Base-by-base conservation (phyloP, 2,329 filamentous ascomycete species). In the Cercospora sp. region DNA sequence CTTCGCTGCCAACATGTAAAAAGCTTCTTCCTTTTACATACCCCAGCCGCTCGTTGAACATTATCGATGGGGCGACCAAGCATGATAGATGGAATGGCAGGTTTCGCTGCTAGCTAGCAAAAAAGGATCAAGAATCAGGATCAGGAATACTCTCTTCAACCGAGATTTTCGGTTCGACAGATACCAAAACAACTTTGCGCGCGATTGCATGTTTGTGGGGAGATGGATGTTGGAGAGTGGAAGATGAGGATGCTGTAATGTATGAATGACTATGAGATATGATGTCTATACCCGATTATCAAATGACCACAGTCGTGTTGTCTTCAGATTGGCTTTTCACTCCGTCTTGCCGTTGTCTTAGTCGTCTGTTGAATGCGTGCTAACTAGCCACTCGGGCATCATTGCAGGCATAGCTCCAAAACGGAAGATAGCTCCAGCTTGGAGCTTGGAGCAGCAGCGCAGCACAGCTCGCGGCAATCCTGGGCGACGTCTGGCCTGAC, bases 1-100 rank as follows among this genome's bases (percentile, higher is more conserved):
- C 7, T 70, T 77, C 18, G 62, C 62, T 57, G 62, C 62, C 33
- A 51, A 64, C 28, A 42, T 64, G 62, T 64, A 64, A 64, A 26
- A 39, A 26, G 10, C 28, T 61, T 39, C 45, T 23, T 26, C 5
- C 45, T 48, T 20, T 13, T 48, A 48, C 42, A 48, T 48, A 20
- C 42, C 42, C 42, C 36, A 48, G 18, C 18, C 42, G 42, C 42
- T 18, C 42, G 42, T 48, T 18, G 18, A 3, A 23, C 3, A 48
- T 3, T 3, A 6, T 20, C n/a, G 13, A n/a, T 5, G 39, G 39
- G 18, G 8, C 39, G 8, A 42, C n/a, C 7, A 48, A 48, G 42
- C 42, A 18, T 48, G 9, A 23, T 48, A 48, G 42, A 48, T 48
- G 42, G 42, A 48, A 48, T 5, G 42, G 36, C 36, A 42, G 36